phyloP scores from a whole-genome alignment of 116 monocot genomes.

The Phalaenopsis hybrid region DNA sequence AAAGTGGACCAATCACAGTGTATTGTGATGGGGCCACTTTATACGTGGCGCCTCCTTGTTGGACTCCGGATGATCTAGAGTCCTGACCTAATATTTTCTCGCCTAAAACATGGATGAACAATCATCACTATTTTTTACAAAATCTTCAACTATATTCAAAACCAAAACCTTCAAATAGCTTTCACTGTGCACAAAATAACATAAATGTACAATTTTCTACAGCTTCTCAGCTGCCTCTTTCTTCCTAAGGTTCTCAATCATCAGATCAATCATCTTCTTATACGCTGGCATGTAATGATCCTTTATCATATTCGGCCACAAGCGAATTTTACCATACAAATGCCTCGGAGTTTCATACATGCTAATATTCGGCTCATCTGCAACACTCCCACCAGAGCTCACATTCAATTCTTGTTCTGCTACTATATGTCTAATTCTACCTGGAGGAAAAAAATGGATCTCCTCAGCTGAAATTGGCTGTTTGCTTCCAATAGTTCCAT shows the following conservation, averaged over 20 bases:
- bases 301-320: slow-evolving; percentile 65
- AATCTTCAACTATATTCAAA: no score
- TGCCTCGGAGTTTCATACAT: slow-evolving; percentile 61
- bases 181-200: background rate
- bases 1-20: no score
- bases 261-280: slow-evolving; percentile 61
- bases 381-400: slow-evolving; percentile 3
- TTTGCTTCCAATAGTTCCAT: slow-evolving; percentile 29
- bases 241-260: slow-evolving; percentile 49
- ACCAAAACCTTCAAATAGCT: no score
- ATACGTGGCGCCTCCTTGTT: no score
- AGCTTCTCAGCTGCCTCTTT: slow-evolving; percentile 16
- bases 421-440: slow-evolving; percentile 69
- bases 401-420: slow-evolving; percentile 14
- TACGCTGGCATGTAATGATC: slow-evolving; percentile 82
- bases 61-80: no score
- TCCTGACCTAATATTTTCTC: no score
- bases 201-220: background rate
- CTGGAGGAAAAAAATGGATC: slow-evolving; percentile 56
- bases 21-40: no score
- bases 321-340: slow-evolving; percentile 57
- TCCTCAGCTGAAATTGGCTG: slow-evolving; percentile 25
- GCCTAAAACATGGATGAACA: no score
- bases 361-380: slow-evolving; percentile 19
- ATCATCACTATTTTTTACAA: no score